Evolutionary conservation across 257 asterid genomes (phyloP).

Genomic region (Perilla frutescens): DNA sequence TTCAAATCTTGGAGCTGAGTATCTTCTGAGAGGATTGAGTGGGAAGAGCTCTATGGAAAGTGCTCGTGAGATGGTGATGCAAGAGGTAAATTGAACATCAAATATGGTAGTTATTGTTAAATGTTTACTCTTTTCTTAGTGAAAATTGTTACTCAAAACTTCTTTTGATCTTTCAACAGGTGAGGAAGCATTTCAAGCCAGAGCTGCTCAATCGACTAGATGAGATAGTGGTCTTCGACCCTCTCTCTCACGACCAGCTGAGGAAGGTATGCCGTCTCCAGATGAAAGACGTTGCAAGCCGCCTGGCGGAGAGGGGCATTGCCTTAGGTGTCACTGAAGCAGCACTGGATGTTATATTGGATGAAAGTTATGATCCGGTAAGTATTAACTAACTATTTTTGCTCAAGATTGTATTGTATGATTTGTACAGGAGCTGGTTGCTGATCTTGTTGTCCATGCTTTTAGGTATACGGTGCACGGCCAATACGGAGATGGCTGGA

Average conservation of each 20-base stretch:
- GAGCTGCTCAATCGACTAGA: constrained; percentile 85
- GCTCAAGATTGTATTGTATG: too few relatives aligned
- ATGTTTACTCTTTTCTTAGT: background rate
- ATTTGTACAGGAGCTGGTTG: background rate
- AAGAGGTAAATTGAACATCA: constrained; percentile 49
- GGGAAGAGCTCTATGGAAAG: constrained; percentile 74
- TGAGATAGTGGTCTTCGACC: constrained; percentile 89
- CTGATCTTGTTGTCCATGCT: background rate
- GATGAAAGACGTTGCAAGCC: constrained; percentile 76
- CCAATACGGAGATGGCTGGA: constrained; percentile 96
- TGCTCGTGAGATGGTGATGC: constrained; percentile 91
- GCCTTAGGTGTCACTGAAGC: constrained; percentile 82
- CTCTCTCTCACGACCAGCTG: constrained; percentile 83
- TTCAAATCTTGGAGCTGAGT: constrained; percentile 86
- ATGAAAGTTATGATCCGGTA: constrained; percentile 88
- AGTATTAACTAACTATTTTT: constrained; percentile 21
- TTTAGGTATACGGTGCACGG: constrained; percentile 82
- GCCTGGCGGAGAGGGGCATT: constrained; percentile 87
- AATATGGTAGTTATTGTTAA: background rate
- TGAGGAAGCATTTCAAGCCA: constrained; percentile 91
- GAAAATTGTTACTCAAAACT: background rate
- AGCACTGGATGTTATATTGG: constrained; percentile 71
- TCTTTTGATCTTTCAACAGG: constrained; percentile 39
- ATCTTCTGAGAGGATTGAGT: constrained; percentile 62
- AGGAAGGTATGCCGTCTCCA: constrained; percentile 82